phyloP scores from a whole-genome alignment of 2,329 filamentous ascomycete genomes.

The Neodidymelliopsis sp. region DNA sequence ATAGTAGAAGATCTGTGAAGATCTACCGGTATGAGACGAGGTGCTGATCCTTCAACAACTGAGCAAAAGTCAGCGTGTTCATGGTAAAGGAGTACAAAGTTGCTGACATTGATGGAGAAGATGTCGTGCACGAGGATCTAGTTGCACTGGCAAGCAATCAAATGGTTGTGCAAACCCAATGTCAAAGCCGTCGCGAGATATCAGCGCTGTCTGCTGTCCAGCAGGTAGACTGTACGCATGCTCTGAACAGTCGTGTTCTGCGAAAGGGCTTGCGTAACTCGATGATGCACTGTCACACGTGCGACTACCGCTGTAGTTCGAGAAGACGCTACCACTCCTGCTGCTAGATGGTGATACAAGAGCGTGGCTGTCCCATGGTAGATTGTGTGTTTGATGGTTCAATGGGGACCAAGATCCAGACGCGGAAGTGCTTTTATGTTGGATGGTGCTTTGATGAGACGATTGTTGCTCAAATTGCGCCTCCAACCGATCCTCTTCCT shows the following conservation, averaged over 20 bases:
- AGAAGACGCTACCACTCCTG: conserved; percentile 24
- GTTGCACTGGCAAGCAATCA: conserved; percentile 35
- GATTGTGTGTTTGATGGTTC: conserved; percentile 5
- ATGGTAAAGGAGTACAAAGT: not conserved
- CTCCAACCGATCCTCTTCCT: conserved; percentile 14
- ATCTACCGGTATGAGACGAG: conserved; percentile 40
- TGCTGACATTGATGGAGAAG: conserved; percentile 42
- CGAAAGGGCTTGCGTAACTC: conserved; percentile 24
- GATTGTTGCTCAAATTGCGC: conserved; percentile 1
- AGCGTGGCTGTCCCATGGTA: conserved; percentile 17
- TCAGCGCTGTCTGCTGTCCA: conserved; percentile 6
- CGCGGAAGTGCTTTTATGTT: not conserved
- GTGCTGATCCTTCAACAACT: conserved; percentile 34
- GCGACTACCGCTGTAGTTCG: conserved; percentile 18
- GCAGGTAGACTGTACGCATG: conserved; percentile 21
- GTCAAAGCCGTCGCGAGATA: conserved; percentile 20
- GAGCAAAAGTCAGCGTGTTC: conserved; percentile 5
- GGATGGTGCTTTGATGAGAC: not conserved
- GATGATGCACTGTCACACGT: conserved; percentile 25
- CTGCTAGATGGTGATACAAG: conserved; percentile 27
- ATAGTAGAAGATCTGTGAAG: conserved; percentile 26
- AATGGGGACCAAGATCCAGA: not conserved
- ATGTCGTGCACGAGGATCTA: conserved; percentile 25
- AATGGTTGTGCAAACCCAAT: conserved; percentile 29
- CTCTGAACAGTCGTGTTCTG: conserved; percentile 19